Base-by-base conservation (phyloP, 2,329 filamentous ascomycete species). In the Alternaria sp. region DNA sequence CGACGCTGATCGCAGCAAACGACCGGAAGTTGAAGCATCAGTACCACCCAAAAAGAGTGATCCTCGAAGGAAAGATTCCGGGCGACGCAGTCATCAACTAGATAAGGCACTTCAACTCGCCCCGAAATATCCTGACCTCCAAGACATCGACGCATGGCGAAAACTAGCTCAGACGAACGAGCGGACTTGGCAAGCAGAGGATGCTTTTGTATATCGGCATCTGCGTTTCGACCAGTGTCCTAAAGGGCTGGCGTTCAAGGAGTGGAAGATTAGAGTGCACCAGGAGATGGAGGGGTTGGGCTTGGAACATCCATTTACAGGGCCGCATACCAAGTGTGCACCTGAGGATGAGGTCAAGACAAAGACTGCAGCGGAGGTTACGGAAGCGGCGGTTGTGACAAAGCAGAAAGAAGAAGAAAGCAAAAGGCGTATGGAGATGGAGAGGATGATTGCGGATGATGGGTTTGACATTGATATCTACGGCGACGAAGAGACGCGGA, bases 391-490 rank as follows among this genome's bases (percentile, higher is more conserved):
- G 43, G 15, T 23, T 4, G 15, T 4, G 21, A 32, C 12, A 13
- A 21, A n/a, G 15, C 36, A 40, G 36, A 17, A 17, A 40, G 36
- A 40, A 11, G 36, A 40, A 17, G 36, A 40, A 2, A 17, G 36
- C 36, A 40, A 17, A 40, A 40, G 36, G 8, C 36, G 36, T 1
- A 0, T 40, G 36, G 36, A 50, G 8, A n/a, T 49, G 7, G 30
- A 57, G 12, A 32, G n/a, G n/a, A 44, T n/a, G 43, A 6, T 49
- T 12, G 51, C 53, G 19, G 45, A 61, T 8, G 58, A 50, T 12
- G 58, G 21, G 3, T 43, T 61, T 61, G 51, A 61, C 43, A 57
- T 57, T 32, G 58, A 61, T 8, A 57, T 61, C 25, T 61, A 44
- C 36, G 58, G 51, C 3, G 58, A 61, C 23, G 51, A 61, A 11